Base-by-base conservation (phyloP, 345 rosid species). In the Atalantia buxifolia region DNA sequence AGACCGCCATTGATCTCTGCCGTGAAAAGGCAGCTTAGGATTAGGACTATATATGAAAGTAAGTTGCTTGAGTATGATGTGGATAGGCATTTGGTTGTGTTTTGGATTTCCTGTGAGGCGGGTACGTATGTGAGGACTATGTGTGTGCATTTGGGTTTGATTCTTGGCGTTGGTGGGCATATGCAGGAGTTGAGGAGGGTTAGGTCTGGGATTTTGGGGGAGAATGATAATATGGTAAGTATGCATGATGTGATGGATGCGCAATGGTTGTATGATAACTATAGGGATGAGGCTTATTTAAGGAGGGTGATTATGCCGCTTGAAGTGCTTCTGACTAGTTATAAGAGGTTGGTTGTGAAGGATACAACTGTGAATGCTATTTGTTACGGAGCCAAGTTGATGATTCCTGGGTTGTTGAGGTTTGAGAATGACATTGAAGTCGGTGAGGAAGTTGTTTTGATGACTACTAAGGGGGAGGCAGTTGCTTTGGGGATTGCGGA, bases 161-260 rank as follows among this genome's bases (percentile, higher is more conserved):
- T 95, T 82, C 91, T 95, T 64, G 99, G 98, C n/a, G 98, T 93
- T 59, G 99, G 99, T 27, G 97, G 86, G 45, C 98, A 92, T 89
- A 95, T 95, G 98, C 98, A 93, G 85, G 98, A 95, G 77, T 83
- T 95, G 76, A 88, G 99, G 81, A 91, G 99, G 73, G 99, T 93
- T 56, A 83, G 99, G 85, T 95, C 99, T 42, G 99, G 99, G 53
- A 95, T 95, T 71, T 78, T 77, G 48, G 99, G 99, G 1, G 99
- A 95, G 88, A 92, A 80, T 69, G 94, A 95, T 90, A 95, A 95
- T 76, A 95, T 95, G 99, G 98, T 95, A 73, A 91, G 97, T 0
- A 93, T 95, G 99, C 98, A 95, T 64, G 99, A 93, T 90, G 91
- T 93, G 30, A 89, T 95, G 97, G 99, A 95, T 86, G 98, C 94